phyloP scores from a whole-genome alignment of 345 rosid genomes.

The Aurinia saxatilis region DNA sequence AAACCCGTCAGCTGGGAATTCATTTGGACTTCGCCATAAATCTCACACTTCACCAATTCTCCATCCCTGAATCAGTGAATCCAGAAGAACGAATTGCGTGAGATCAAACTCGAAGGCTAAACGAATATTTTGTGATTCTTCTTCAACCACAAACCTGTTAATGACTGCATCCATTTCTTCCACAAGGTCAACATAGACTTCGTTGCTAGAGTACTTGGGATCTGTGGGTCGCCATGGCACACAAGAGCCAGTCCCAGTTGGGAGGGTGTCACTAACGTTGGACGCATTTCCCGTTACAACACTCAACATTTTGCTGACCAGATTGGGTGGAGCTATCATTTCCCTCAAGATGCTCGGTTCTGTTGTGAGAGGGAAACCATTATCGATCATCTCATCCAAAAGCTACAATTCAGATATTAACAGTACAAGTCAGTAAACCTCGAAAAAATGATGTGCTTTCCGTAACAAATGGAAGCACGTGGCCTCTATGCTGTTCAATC shows the following conservation, averaged over 20 bases:
- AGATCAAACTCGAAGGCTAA: not conserved
- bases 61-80: slow-evolving; percentile 28
- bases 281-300: slow-evolving; percentile 91
- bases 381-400: slow-evolving; percentile 97
- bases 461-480: too few species aligned
- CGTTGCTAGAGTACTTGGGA: slow-evolving; percentile 75
- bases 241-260: slow-evolving; percentile 78
- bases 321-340: slow-evolving; percentile 93
- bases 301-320: slow-evolving; percentile 86
- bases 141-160: slow-evolving; percentile 47
- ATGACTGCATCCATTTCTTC: slow-evolving; percentile 93
- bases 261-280: slow-evolving; percentile 74
- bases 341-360: slow-evolving; percentile 85
- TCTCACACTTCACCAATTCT: slow-evolving; percentile 35
- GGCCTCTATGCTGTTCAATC: too few species aligned
- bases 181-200: slow-evolving; percentile 85
- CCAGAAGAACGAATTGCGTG: not conserved
- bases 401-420: slow-evolving; percentile 77
- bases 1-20: slow-evolving; percentile 86
- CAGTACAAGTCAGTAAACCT: too few species aligned
- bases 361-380: slow-evolving; percentile 94
- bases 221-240: slow-evolving; percentile 93
- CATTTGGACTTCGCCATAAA: slow-evolving; percentile 83
- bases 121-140: not conserved
- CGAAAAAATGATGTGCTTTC: too few species aligned